phyloP scores from a whole-genome alignment of 805 yeast genomes.

The Lachancea thermotolerans region DNA sequence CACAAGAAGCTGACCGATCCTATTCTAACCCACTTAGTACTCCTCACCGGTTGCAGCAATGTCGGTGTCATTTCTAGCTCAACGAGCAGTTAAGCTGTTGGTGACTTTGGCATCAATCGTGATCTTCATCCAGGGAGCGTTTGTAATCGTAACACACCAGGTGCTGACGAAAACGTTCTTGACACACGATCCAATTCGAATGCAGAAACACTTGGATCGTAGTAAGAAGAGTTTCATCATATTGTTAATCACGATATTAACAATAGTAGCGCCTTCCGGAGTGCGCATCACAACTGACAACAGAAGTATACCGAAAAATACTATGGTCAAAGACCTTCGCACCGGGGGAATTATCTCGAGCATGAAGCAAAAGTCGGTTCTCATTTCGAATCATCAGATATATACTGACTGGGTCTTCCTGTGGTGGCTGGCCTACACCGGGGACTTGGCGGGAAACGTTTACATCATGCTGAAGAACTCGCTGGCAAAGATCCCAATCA shows the following conservation, averaged over 20 bases:
- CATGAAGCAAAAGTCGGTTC: conserved; percentile 48
- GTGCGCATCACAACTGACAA: conserved; percentile 45
- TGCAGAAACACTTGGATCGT: conserved; percentile 40
- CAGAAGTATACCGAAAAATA: conserved; percentile 31
- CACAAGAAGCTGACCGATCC: too few species aligned
- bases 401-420: conserved; percentile 89
- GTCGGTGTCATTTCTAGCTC: background rate
- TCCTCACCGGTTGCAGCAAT: too few species aligned
- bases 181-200: conserved; percentile 27
- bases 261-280: conserved; percentile 45
- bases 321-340: conserved; percentile 26
- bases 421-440: conserved; percentile 79
- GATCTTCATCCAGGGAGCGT: conserved; percentile 32
- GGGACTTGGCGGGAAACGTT: conserved; percentile 55
- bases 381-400: conserved; percentile 88
- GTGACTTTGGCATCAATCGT: conserved; percentile 16
- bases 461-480: conserved; percentile 76
- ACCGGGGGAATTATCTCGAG: conserved; percentile 21
- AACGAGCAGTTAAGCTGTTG: conserved; percentile 10
- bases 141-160: conserved; percentile 45
- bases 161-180: conserved; percentile 32
- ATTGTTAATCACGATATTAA: conserved; percentile 44
- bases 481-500: conserved; percentile 57
- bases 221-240: conserved; percentile 56
- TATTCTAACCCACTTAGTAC: too few species aligned